Base-by-base conservation (phyloP, 2,329 filamentous ascomycete species). In the Claviceps sp. region DNA sequence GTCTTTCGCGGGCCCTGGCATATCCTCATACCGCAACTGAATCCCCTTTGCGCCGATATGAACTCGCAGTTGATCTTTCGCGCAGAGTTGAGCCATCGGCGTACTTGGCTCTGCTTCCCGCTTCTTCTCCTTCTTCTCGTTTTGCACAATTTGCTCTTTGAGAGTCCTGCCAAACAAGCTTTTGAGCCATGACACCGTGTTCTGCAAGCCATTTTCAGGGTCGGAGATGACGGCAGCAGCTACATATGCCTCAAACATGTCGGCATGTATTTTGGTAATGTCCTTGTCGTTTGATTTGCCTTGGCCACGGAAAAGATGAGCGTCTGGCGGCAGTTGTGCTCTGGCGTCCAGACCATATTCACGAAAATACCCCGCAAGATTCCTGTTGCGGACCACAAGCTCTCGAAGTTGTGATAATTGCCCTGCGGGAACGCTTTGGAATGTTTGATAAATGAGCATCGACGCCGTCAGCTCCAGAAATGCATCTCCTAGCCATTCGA, bases 241-340 rank as follows among this genome's bases (percentile, higher is more conserved):
- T 16, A 95, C 80, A 59, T 94, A 96, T 0, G 91, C 86, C 65
- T 97, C 91, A 60, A 96, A 94, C 17, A 96, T 76, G 63, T 97
- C 91, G 8, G 84, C 90, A 52, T 86, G 74, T 10, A 89, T 81
- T 66, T 96, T 96, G 14, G 72, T 76, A 54, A 78, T 74, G 43
- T 75, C 77, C 63, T 76, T 82, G 62, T 62, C 67, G 52, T 61
- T 75, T 5, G 64, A 63, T 11, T 56, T 62, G 14, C 60, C 60
- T 19, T 56, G 57, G 8, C 63, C 60, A 5, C 59, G 50, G 5
- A 55, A 53, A 26, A 61, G 67, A 47, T 56, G 61, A 24, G 69
- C 69, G 55, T 75, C 73, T 2, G 58, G 57, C 1, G 76, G 84
- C 2, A 86, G 70, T 30, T 73, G 73, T 7, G 86, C 77, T 37